Conservation (phyloP, 2,329 filamentous ascomycete genomes). For the Xylaria sp. region DNA sequence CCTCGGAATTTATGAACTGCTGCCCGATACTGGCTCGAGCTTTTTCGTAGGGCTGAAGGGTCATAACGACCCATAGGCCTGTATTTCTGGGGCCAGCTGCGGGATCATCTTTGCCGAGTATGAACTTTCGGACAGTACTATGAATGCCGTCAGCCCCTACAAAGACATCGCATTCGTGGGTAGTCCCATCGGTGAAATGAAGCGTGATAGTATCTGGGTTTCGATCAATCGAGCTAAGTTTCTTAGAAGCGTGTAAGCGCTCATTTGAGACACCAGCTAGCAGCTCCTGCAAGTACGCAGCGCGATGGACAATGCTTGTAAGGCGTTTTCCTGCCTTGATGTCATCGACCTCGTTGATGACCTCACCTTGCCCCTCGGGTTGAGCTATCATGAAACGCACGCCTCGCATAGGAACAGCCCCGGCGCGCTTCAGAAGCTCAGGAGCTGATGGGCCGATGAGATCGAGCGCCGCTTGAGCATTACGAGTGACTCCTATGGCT, state of each 20-base stretch:
- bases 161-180: constrained; percentile 50
- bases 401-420: constrained; percentile 40
- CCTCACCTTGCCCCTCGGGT: neutral
- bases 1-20: constrained; percentile 29
- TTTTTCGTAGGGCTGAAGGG: constrained; percentile 37
- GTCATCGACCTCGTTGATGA: neutral
- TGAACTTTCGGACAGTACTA: constrained; percentile 50
- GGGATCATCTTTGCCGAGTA: constrained; percentile 45
- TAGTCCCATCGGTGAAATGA: constrained; percentile 38
- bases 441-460: constrained; percentile 36
- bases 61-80: constrained; percentile 39
- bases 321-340: neutral
- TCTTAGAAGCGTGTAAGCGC: constrained; percentile 40
- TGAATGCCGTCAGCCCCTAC: constrained; percentile 54
- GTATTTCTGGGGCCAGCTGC: constrained; percentile 37
- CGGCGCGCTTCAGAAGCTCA: constrained; percentile 36
- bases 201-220: constrained; percentile 30
- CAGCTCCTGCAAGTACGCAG: neutral
- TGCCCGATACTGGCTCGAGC: constrained; percentile 37
- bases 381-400: constrained; percentile 36
- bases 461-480: neutral
- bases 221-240: constrained; percentile 22
- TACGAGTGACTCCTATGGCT: neutral
- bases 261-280: constrained; percentile 9
- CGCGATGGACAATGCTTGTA: neutral